A percentile compares a stretch with the other conserved stretches of the same genome.
These are phyloP conservation scores for Elaphomyces granulatus DNA, from an alignment of 495 filamentous ascomycete genomes.

Conservation along the genomic window DNA sequence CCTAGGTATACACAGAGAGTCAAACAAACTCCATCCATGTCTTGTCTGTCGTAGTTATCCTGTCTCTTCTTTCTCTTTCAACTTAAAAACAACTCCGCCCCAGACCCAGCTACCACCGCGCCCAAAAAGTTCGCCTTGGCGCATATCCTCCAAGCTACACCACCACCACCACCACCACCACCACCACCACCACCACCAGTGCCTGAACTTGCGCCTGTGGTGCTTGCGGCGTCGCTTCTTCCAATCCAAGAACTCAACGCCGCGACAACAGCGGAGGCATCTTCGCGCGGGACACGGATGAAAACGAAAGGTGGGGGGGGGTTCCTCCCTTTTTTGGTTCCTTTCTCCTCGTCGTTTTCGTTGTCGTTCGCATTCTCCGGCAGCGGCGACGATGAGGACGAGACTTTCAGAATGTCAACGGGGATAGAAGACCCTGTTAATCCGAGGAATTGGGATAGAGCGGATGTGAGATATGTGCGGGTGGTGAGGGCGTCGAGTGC, in stretches of 20 bases:
- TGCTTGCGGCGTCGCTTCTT: too few species aligned
- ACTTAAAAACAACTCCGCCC: constrained; percentile 30
- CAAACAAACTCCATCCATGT: too few species aligned
- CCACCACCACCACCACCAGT: constrained; percentile 20
- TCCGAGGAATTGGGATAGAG: constrained; percentile 70
- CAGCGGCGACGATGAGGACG: not conserved
- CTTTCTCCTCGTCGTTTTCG: not conserved
- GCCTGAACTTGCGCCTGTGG: too few species aligned
- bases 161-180: constrained; percentile 17
- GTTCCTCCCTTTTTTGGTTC: constrained; percentile 1
- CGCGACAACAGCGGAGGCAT: constrained; percentile 49
- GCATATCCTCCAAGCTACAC: constrained; percentile 43
- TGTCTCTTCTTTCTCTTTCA: too few species aligned
- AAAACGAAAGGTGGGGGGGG: constrained; percentile 37
- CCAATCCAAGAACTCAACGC: constrained; percentile 50
- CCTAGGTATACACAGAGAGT: too few species aligned
- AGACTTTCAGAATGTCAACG: constrained; percentile 57
- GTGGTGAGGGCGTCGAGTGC: constrained; percentile 62
- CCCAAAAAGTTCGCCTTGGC: constrained; percentile 42
- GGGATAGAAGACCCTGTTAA: constrained; percentile 59
- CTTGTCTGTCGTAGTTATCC: too few species aligned
- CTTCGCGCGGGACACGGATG: constrained; percentile 60
- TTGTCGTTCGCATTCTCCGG: not conserved
- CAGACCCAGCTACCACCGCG: constrained; percentile 28
- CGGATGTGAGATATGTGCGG: constrained; percentile 54